A percentile compares a stretch with the other conserved stretches of the same genome.
phyloP scores from a whole-genome alignment of 208 protist species.

The Tetramitus jugosus region DNA sequence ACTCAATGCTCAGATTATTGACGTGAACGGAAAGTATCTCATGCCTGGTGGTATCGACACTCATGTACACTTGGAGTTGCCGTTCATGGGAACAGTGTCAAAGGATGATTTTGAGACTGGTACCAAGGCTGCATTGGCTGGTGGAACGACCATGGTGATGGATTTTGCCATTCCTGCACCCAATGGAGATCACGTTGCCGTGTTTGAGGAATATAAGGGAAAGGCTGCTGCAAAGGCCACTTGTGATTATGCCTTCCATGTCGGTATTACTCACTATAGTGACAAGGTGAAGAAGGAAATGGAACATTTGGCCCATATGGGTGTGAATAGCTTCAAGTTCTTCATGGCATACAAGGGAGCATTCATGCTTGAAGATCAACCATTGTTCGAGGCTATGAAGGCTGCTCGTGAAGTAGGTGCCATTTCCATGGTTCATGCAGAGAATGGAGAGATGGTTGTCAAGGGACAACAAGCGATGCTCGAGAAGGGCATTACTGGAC shows the following conservation, averaged over 20 bases:
- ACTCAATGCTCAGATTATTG: constrained; percentile 30
- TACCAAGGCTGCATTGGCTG: constrained; percentile 57
- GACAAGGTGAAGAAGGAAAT: constrained; percentile 56
- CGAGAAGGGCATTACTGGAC: constrained; percentile 47
- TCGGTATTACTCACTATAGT: constrained; percentile 56
- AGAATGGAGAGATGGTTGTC: constrained; percentile 55
- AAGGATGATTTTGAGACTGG: constrained; percentile 64
- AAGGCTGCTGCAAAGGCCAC: constrained; percentile 31
- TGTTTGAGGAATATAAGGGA: constrained; percentile 44
- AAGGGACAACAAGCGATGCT: constrained; percentile 46
- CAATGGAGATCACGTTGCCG: constrained; percentile 16
- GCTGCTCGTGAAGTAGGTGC: constrained; percentile 36
- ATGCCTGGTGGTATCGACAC: constrained; percentile 67
- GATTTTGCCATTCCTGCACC: constrained; percentile 53
- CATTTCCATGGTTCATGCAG: constrained; percentile 22
- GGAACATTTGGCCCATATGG: constrained; percentile 44
- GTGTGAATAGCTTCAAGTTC: constrained; percentile 64
- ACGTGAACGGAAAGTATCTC: constrained; percentile 48
- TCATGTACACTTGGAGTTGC: constrained; percentile 51
- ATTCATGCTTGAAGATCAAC: constrained; percentile 46
- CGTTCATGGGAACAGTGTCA: constrained; percentile 60
- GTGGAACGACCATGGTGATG: constrained; percentile 68
- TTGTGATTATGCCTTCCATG: constrained; percentile 60
- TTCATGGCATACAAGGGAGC: constrained; percentile 68
- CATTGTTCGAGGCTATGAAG: constrained; percentile 43